Evolutionary conservation across 768 basidiomycete species (phyloP).

Genomic region (Tylopilus sp.): DNA sequence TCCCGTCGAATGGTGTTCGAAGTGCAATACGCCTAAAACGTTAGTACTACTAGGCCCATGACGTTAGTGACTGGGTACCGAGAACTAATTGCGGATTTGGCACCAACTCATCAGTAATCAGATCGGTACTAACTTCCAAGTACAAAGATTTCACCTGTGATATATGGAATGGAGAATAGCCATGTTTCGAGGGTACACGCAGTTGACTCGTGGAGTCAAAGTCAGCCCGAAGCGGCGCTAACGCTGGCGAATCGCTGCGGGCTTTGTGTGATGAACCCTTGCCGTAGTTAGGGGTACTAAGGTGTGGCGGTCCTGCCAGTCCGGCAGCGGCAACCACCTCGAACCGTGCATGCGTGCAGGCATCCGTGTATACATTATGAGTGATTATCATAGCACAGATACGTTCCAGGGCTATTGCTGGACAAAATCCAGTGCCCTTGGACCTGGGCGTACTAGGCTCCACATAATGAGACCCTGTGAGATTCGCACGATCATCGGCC

Average conservation of each 20-base stretch:
- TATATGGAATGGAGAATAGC: no score
- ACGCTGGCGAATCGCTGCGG: conserved; percentile 6
- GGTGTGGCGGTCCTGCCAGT: no score
- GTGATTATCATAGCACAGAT: conserved; percentile 12
- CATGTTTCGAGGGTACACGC: no score
- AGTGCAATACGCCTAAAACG: no score
- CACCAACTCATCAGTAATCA: conserved; percentile 5
- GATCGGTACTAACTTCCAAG: not conserved
- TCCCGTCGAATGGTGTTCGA: no score
- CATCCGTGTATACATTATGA: conserved; percentile 20
- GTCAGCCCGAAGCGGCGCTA: not conserved
- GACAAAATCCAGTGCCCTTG: no score
- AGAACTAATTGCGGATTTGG: no score
- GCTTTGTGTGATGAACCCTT: not conserved
- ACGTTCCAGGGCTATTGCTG: not conserved
- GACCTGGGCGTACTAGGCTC: conserved; percentile 8
- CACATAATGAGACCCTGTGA: not conserved
- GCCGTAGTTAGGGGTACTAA: conserved; percentile 9
- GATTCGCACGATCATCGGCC: not conserved
- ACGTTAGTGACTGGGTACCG: no score
- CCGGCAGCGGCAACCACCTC: no score
- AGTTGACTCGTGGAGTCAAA: conserved; percentile 3
- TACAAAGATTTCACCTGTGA: no score
- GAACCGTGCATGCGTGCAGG: no score
- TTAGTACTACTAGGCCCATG: no score